Conservation (phyloP, 2,329 filamentous ascomycete species). For the Penicillium verrucosum region DNA sequence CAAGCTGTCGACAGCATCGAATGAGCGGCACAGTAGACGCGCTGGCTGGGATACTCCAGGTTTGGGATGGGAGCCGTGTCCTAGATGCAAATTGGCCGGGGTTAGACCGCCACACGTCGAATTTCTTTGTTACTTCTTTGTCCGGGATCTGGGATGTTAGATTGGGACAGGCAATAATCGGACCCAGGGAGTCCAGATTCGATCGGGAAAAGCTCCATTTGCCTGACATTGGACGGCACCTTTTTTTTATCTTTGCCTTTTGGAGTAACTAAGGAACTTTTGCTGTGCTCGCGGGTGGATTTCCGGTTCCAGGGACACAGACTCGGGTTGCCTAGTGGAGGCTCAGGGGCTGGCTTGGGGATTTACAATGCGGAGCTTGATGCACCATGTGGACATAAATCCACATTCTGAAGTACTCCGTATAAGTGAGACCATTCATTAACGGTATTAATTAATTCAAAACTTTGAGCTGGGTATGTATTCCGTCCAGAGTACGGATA, state of each 20-base stretch:
- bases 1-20: background rate
- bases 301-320: slow-evolving; percentile 16
- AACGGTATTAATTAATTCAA: background rate
- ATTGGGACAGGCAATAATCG: slow-evolving; percentile 1
- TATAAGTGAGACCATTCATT: background rate
- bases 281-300: slow-evolving; percentile 5
- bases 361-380: slow-evolving; percentile 10
- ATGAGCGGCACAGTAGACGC: background rate
- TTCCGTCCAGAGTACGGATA: too few relatives aligned
- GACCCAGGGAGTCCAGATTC: background rate
- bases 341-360: slow-evolving; percentile 4
- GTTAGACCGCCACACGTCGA: slow-evolving; percentile 4
- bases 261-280: background rate
- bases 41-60: slow-evolving; percentile 8
- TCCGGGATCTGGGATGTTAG: slow-evolving; percentile 6
- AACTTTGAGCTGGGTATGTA: background rate
- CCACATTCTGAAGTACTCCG: slow-evolving; percentile 5
- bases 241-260: background rate
- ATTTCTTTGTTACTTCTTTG: slow-evolving; percentile 6
- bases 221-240: slow-evolving; percentile 3
- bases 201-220: background rate
- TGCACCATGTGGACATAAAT: slow-evolving; percentile 11
- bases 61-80: background rate
- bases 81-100: slow-evolving; percentile 1
- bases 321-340: slow-evolving; percentile 13